A percentile compares a stretch with the other conserved stretches of the same genome.
Conservation (phyloP, 805 yeast genomes). For the Saturnispora galanensis region DNA sequence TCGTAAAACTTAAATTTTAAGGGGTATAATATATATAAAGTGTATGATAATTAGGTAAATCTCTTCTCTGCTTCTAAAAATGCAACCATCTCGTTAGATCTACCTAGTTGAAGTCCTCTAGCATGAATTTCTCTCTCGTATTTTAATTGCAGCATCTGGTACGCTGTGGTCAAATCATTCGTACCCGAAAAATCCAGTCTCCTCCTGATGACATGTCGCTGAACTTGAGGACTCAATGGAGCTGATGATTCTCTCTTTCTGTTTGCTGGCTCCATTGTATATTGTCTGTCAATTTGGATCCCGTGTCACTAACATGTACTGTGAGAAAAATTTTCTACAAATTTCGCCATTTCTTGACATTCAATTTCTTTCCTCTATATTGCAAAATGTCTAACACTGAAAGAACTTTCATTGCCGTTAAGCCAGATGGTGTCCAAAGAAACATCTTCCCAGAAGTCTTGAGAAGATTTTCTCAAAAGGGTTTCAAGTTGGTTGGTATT, state of each 20-base stretch:
- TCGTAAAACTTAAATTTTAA: background rate
- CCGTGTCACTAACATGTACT: background rate
- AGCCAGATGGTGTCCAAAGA: slow-evolving; percentile 99
- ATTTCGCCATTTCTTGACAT: background rate
- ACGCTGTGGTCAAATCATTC: background rate
- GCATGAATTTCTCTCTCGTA: background rate
- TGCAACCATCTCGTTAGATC: background rate
- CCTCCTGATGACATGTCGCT: background rate
- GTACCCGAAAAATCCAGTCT: background rate
- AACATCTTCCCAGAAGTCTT: slow-evolving; percentile 86
- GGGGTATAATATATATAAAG: background rate
- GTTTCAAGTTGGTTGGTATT: slow-evolving; percentile 93
- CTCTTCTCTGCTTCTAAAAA: background rate
- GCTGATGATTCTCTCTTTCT: slow-evolving; percentile 2
- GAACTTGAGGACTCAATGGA: slow-evolving; percentile 2
- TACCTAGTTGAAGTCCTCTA: background rate
- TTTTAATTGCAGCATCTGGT: background rate
- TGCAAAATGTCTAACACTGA: slow-evolving; percentile 49
- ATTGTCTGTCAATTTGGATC: background rate
- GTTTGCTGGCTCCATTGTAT: background rate
- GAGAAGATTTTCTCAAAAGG: slow-evolving; percentile 92
- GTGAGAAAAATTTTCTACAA: too few relatives aligned
- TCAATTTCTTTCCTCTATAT: background rate
- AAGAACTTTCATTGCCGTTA: slow-evolving; percentile 87
- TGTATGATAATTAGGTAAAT: background rate